phyloP scores from a whole-genome alignment of 805 yeast species.

The Wickerhamiella musiphila region DNA sequence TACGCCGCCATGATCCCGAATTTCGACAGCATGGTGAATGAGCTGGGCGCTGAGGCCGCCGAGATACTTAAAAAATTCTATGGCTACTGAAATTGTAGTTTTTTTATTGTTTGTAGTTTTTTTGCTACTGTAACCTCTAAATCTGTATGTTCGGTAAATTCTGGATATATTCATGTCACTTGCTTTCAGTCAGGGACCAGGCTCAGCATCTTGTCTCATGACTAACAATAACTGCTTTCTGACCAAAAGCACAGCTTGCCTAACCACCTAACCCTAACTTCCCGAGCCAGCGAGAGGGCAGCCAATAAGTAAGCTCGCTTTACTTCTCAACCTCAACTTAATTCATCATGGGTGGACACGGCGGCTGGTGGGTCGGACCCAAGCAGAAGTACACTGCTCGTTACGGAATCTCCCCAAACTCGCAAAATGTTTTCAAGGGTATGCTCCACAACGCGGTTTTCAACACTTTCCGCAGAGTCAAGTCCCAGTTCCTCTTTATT shows the following conservation, averaged over 20 bases:
- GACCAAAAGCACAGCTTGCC: no score
- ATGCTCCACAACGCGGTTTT: conserved; percentile 68
- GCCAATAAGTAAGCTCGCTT: conserved; percentile 2
- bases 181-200: no score
- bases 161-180: no score
- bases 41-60: conserved; percentile 13
- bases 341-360: conserved; percentile 11
- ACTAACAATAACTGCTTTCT: no score
- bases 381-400: conserved; percentile 31
- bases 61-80: no score
- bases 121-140: no score
- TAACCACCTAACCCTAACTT: background rate
- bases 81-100: no score
- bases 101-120: no score
- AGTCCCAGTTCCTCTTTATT: conserved; percentile 64
- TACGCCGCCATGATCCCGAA: conserved; percentile 14
- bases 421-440: conserved; percentile 84
- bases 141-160: no score
- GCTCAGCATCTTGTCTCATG: no score
- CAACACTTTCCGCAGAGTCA: conserved; percentile 89
- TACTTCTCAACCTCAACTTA: conserved; percentile 3
- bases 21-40: conserved; percentile 10
- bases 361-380: conserved; percentile 15
- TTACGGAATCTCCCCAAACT: conserved; percentile 84
- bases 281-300: conserved; percentile 2